Evolutionary conservation across 129 eudicot species (phyloP), one percentile per base, ranked within the genome.

Genomic region (Rutidosis leptorrhynchoides): DNA sequence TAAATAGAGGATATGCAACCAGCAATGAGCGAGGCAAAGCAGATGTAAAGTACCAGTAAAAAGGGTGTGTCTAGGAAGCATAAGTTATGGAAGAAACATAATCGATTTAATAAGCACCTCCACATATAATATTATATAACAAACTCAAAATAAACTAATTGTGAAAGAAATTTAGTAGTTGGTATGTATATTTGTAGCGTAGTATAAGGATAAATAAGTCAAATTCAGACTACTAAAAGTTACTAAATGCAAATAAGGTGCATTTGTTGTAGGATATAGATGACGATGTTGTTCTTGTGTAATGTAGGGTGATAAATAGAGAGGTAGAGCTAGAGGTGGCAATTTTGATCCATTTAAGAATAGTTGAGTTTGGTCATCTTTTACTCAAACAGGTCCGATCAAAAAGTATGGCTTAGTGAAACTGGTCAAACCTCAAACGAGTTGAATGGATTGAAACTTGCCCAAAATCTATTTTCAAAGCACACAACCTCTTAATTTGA

Each of bases 31-130:
- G 89, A 46, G 99, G 99, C 62, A 94, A 94, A 43, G 97, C 99
- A 45, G 99, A 94, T 77, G 95, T 89, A 78, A 84, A 94, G 85
- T 94, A 94, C 99, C 99, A 94, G 71, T 89, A 88, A 74, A 89
- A 94, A 58, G 97, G 85, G 64, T 90, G 96, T 9, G 91, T 85
- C 99, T 89, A 70, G 67, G 53, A 25, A 48, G 68, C 37, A 45
- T 4, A 53, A 40, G 64, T 78, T 63, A 85, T 75, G 90, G 77
- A 74, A 48, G 55, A 75, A 45, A 60, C 29, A 74, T 10, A 26
- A 29, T 10, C 33, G 25, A 9, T 5, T 23, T 33, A 46, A 32
- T 3, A 58, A 66, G 29, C 58, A 42, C n/a, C 6, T 42, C 6
- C 15, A 21, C 22, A 15, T 15, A 55, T 7, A 43, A 37, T 9